These are phyloP conservation scores for Euphorbia lathyris DNA, from an alignment of 345 rosid genomes.

Conservation along the genomic window DNA sequence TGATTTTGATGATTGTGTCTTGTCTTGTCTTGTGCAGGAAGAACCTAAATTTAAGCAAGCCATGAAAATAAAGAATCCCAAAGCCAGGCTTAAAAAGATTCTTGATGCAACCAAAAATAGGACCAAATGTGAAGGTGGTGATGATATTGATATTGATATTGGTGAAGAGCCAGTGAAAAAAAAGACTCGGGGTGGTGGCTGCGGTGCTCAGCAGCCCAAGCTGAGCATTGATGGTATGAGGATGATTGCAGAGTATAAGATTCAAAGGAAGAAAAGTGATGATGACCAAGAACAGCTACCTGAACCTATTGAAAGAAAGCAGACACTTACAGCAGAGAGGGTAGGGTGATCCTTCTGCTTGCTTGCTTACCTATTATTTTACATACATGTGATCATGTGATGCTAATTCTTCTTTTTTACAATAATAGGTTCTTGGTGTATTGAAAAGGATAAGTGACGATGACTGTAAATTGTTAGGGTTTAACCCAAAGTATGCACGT, in stretches of 20 bases:
- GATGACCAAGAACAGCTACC: conserved; percentile 92
- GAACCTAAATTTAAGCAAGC: conserved; percentile 96
- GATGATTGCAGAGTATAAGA: conserved; percentile 88
- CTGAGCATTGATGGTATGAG: conserved; percentile 92
- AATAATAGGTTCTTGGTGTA: conserved; percentile 72
- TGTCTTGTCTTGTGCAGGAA: conserved; percentile 53
- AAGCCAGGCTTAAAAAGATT: conserved; percentile 80
- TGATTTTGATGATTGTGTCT: conserved; percentile 14
- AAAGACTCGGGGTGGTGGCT: conserved; percentile 83
- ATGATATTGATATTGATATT: conserved; percentile 64
- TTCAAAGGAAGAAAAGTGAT: conserved; percentile 69
- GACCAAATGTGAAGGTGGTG: conserved; percentile 86
- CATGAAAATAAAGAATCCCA: conserved; percentile 85
- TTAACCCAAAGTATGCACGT: conserved; percentile 94
- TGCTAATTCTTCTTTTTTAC: conserved; percentile 8
- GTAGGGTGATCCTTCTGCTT: too few relatives aligned
- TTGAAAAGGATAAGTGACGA: conserved; percentile 93
- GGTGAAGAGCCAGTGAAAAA: conserved; percentile 76
- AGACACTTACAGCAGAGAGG: conserved; percentile 92
- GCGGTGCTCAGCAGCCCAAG: conserved; percentile 95
- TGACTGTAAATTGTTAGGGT: conserved; percentile 81
- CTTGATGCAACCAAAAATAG: conserved; percentile 88
- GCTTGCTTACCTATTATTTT: too few relatives aligned
- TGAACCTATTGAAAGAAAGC: conserved; percentile 92
- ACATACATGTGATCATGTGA: neutral